Base-by-base conservation (phyloP, 495 filamentous ascomycete genomes). In the Penicillium verhagenii region DNA sequence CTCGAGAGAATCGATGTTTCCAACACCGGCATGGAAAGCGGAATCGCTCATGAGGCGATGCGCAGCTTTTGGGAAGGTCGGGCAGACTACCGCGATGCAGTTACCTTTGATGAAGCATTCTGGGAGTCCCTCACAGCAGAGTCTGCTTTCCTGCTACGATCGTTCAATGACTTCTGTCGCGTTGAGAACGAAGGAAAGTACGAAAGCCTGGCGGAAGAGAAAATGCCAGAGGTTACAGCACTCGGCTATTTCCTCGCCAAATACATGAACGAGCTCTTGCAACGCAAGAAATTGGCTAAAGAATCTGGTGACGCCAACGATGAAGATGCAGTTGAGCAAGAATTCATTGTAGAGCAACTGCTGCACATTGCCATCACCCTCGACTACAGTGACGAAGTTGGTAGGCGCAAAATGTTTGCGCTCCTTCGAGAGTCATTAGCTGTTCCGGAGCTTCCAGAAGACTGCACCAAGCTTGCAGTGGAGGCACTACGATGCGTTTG, bases 321-420 rank as follows among this genome's bases (percentile, higher is more conserved):
- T 52, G 88, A 94, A 61, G 89, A 92, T 53, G 84, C 83, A 0
- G 85, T 86, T 3, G 90, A 96, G 62, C 84, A 90, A 46, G 93
- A 97, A 66, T 99, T 99, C 58, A 85, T 96, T 47, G 89, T 97
- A 9, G 91, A 96, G 65, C 94, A 99, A 66, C 78, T 99, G 29
- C 80, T 99, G 28, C 87, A 97, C 61, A 96, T 99, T 57, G 89
- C 92, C 6, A 80, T 88, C 54, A 93, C 89, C 10, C 74, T 96
- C 26, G 94, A 99, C 62, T 97, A 97, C 71, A 89, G 88, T 25
- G 94, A 99, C 66, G 94, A 99, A 71, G 87, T 94, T 58, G 94
- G 94, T 31, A 81, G 94, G 42, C 80, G 95, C 46, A 94, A 92
- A 80, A 97, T 97, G 91, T 97, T 94, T 67, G 79, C 87, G 26